Base-by-base conservation (phyloP, 2,329 filamentous ascomycete species). In the Neonectria magnoliae region DNA sequence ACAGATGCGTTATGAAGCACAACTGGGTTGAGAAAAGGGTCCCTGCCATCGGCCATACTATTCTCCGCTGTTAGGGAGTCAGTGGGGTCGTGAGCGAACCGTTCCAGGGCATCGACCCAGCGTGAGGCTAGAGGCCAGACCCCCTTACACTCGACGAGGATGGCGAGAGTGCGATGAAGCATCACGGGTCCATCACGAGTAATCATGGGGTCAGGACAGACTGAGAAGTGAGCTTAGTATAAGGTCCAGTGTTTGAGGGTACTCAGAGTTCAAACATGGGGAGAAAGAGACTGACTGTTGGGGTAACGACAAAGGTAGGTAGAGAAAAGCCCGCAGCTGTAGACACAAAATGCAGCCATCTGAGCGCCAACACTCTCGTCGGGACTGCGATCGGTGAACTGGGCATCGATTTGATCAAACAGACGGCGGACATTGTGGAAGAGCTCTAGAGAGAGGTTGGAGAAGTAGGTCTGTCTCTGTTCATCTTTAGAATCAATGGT, bases 341-440 rank as follows among this genome's bases (percentile, higher is more conserved):
- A 87, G 13, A 87, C 83, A 60, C 83, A 85, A 67, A 87, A 87
- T 1, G 83, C 83, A 16, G 84, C 81, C 79, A 87, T 87, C 70
- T 87, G 84, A 2, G 84, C 83, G 2, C 85, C 85, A 16, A 85
- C 80, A 38, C 82, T 82, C 65, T 85, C 84, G 33, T 85, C 81
- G 0, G 79, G 76, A 1, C 80, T 76, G 6, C 82, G 79, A 5
- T 80, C 78, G 14, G 80, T 80, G 63, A 85, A 87, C 59, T 86
- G 84, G 5, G 82, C 81, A 51, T 84, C 80, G 16, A 87, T 81
- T 64, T 87, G 85, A 51, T 84, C 79, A 64, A 82, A 85, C 4
- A 87, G 71, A 1, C 76, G 73, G 31, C 78, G 78, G 5, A 87
- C 83, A 52, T 86, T 85, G 52, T 76, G 76, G 65, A 86, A 87